Evolutionary conservation across 2,329 filamentous ascomycete genomes (phyloP), one percentile per base, ranked within the genome.

Genomic region (Xylariales sp.): DNA sequence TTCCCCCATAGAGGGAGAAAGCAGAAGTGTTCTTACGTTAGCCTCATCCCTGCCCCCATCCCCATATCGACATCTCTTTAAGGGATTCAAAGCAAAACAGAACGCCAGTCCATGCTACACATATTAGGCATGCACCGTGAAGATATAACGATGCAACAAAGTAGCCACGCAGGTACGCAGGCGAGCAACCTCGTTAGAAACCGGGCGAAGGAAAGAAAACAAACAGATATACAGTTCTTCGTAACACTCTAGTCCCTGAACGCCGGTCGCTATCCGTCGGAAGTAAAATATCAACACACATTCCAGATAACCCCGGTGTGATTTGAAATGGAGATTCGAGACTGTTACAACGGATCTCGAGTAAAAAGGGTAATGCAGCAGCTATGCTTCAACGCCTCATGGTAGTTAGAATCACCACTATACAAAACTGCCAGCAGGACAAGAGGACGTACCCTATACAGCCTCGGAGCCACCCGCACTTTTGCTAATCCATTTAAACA

Each of bases 401-500:
- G 10, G 49, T 48, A 41, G 32, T 16, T 10, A 45, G 46, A 39
- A 52, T 34, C 16, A 12, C 5, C 8, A 5, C 10, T 54, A 3
- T 5, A n/a, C 12, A 8, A 49, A 23, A 6, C 3, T 10, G 50
- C 10, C 5, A 43, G 46, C 12, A 34, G 14, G 2, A 39, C 8
- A 36, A 12, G 48, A 48, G 23, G 39, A n/a, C 39, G 18, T 30
- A 23, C 8, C 9, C 59, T 69, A 80, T 43, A 69, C 68, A n/a
- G 73, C 73, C 65, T 85, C 83, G 16, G 81, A 75, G 30, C 81
- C 81, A 36, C 83, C 80, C 80, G 85, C 83, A 14, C 67, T 64
- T 77, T 89, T 88, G 9, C 82, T 73, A 46, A 89, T 83, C 86
- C 86, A 89, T 74, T 88, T 88, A 71, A 84, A 81, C 84, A 90